Conservation (phyloP, 306 rosid genomes). For the Potentilla sterilis region DNA sequence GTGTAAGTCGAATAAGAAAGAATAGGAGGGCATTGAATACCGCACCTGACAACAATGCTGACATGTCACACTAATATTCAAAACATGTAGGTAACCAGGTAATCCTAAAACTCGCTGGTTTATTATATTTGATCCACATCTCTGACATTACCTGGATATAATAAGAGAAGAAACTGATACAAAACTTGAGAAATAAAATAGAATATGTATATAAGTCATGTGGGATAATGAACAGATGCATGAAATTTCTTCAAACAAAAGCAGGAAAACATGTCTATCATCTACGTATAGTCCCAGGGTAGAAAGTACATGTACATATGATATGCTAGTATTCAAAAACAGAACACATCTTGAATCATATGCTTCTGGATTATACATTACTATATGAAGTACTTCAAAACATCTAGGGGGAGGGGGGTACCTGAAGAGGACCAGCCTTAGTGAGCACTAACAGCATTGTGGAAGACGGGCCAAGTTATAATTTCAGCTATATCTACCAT, state of each 20-base stretch:
- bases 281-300: conserved; percentile 1
- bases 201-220: neutral
- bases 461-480: conserved; percentile 95
- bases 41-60: conserved; percentile 78
- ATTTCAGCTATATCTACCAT: too few species aligned
- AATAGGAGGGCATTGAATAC: conserved; percentile 24
- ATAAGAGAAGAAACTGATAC: conserved; percentile 24
- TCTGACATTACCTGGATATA: conserved; percentile 90
- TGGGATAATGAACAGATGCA: conserved; percentile 2
- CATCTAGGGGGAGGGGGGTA: conserved; percentile 12
- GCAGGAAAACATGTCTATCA: neutral
- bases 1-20: conserved; percentile 15
- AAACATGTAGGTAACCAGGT: conserved; percentile 80
- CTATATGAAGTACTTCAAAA: conserved; percentile 14
- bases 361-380: conserved; percentile 5
- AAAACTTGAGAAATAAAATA: conserved; percentile 20
- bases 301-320: neutral
- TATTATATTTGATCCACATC: conserved; percentile 87
- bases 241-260: neutral
- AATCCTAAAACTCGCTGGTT: conserved; percentile 77
- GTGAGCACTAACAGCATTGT: conserved; percentile 98
- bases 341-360: neutral
- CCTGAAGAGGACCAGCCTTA: conserved; percentile 99
- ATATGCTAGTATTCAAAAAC: neutral
- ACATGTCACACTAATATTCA: conserved; percentile 69